phyloP scores from a whole-genome alignment of 176 grass and related monocot genomes.

The Bromus sterilis region DNA sequence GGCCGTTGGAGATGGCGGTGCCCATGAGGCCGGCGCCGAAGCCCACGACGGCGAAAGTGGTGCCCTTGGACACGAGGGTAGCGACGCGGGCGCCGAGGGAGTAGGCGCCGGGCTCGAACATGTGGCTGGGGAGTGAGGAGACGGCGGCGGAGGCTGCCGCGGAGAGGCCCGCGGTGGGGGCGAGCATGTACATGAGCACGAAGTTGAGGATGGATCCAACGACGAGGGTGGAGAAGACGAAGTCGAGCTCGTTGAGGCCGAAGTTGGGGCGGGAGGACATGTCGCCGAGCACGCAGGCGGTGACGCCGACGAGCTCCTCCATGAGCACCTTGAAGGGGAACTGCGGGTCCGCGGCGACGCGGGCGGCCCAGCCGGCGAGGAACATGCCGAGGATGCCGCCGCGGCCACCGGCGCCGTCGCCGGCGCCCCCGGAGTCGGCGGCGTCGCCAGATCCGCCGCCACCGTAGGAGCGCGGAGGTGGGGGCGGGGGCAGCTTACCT shows the following conservation, averaged over 20 bases:
- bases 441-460: conserved; percentile 53
- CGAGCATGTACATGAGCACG: conserved; percentile 88
- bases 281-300: conserved; percentile 71
- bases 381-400: conserved; percentile 55
- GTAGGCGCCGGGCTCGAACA: conserved; percentile 71
- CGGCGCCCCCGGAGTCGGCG: conserved; percentile 19
- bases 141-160: conserved; percentile 26
- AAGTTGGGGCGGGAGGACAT: conserved; percentile 87
- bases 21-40: conserved; percentile 62
- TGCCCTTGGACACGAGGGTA: conserved; percentile 62
- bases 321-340: conserved; percentile 93
- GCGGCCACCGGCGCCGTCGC: neutral
- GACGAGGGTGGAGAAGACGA: conserved; percentile 90
- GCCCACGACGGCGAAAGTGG: conserved; percentile 55
- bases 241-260: conserved; percentile 83
- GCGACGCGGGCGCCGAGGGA: conserved; percentile 56
- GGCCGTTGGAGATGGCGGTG: conserved; percentile 65
- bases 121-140: conserved; percentile 54
- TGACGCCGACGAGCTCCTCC: conserved; percentile 84
- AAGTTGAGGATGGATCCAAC: conserved; percentile 94
- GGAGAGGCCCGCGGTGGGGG: conserved; percentile 46
- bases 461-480: conserved; percentile 38
- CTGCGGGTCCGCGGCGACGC: conserved; percentile 71
- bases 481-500: conserved; percentile 38
- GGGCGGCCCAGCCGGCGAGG: conserved; percentile 66